Conservation (phyloP, 306 rosid genomes). For the Astragalus glycyphyllos region DNA sequence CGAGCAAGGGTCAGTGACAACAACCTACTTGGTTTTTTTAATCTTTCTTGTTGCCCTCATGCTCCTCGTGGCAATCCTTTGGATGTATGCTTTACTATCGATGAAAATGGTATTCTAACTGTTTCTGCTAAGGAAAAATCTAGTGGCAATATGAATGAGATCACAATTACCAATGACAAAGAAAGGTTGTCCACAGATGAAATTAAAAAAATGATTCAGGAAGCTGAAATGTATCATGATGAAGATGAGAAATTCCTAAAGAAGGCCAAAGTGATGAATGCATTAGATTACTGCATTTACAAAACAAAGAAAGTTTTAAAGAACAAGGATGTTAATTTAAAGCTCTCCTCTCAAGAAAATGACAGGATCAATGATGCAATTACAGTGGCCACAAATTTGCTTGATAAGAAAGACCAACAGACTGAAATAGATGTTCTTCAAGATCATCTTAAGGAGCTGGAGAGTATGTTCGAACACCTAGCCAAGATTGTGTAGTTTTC, state of each 20-base stretch:
- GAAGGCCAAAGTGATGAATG: slow-evolving; percentile 45
- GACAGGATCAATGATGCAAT: slow-evolving; percentile 51
- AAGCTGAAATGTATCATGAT: slow-evolving; percentile 46
- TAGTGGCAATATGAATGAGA: slow-evolving; percentile 44
- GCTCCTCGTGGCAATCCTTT: slow-evolving; percentile 55
- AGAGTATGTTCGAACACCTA: background rate
- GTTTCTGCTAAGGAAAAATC: slow-evolving; percentile 53
- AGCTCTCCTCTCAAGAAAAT: slow-evolving; percentile 29
- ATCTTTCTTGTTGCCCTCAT: slow-evolving; percentile 44
- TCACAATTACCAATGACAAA: slow-evolving; percentile 52
- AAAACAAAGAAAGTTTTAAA: slow-evolving; percentile 44
- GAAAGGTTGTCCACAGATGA: slow-evolving; percentile 47
- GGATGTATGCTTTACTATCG: slow-evolving; percentile 51
- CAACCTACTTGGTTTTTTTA: slow-evolving; percentile 51
- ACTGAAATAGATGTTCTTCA: background rate
- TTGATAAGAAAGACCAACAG: slow-evolving; percentile 21
- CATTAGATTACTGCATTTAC: slow-evolving; percentile 48
- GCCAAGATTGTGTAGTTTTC: background rate
- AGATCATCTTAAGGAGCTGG: slow-evolving; percentile 30
- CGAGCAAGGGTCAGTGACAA: slow-evolving; percentile 51
- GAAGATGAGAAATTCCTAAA: slow-evolving; percentile 53
- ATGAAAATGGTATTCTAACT: slow-evolving; percentile 55
- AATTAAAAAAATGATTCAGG: slow-evolving; percentile 52
- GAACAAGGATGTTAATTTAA: slow-evolving; percentile 31
- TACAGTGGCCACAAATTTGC: slow-evolving; percentile 37